phyloP scores from a whole-genome alignment of 768 basidiomycete genomes.

The Boletus speciosus region DNA sequence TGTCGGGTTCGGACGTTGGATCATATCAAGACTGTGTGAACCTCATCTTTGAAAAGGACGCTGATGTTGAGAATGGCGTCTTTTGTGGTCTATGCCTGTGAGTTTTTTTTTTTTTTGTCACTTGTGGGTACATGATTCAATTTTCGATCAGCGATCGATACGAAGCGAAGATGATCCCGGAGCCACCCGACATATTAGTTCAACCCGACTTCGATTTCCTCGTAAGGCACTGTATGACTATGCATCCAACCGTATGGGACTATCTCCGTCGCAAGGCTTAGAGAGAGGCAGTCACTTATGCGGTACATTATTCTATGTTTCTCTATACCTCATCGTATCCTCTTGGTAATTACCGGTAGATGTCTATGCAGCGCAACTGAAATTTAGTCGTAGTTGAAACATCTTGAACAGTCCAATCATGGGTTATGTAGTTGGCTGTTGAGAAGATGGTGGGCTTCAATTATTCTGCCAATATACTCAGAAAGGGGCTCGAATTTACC shows the following conservation, averaged over 20 bases:
- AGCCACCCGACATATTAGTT: conserved; percentile 29
- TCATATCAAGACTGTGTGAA: conserved; percentile 44
- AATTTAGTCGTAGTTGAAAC: background rate
- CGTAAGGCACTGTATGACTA: conserved; percentile 45
- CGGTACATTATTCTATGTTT: conserved; percentile 9
- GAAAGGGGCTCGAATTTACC: no score
- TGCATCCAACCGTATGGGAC: conserved; percentile 52
- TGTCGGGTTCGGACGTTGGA: conserved; percentile 23
- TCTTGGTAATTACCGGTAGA: conserved; percentile 15
- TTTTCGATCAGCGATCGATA: conserved; percentile 23
- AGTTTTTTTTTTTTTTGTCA: conserved; percentile 23
- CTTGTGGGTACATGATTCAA: background rate
- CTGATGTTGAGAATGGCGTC: conserved; percentile 25
- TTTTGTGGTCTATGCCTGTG: conserved; percentile 54
- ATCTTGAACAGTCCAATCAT: background rate
- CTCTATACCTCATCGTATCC: conserved; percentile 11
- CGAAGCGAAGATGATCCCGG: conserved; percentile 24
- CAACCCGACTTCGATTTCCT: conserved; percentile 38
- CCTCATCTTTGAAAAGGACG: conserved; percentile 33
- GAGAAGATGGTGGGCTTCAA: background rate
- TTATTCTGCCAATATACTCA: no score
- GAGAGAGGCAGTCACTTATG: background rate
- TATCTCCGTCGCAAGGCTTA: conserved; percentile 29
- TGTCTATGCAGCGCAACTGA: conserved; percentile 5
- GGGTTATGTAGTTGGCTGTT: background rate